Evolutionary conservation across 176 grass and related monocot genomes (phyloP).

Genomic region (Oryza glaberrima): DNA sequence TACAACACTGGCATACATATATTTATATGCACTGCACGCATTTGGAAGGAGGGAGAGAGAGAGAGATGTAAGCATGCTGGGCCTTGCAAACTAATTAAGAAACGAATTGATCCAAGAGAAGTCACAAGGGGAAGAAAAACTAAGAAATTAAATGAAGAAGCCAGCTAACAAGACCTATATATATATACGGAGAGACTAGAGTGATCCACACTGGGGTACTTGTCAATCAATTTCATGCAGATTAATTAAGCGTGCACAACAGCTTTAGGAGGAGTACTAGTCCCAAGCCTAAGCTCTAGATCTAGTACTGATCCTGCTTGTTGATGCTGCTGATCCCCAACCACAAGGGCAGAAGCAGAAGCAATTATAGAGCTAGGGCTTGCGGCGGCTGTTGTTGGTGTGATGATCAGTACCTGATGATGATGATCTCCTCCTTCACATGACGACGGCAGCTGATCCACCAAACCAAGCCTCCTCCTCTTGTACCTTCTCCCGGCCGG

Average conservation of each 20-base stretch:
- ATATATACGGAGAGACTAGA: background rate
- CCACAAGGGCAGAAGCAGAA: constrained; percentile 10
- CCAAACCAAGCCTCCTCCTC: constrained; percentile 40
- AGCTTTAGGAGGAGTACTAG: constrained; percentile 54
- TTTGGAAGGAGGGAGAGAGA: background rate
- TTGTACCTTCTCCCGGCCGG: background rate
- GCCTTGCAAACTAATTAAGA: constrained; percentile 27
- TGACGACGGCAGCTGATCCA: constrained; percentile 20
- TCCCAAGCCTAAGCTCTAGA: constrained; percentile 80
- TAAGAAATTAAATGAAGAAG: background rate
- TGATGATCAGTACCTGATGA: constrained; percentile 40
- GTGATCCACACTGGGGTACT: background rate
- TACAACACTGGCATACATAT: background rate
- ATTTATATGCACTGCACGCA: constrained; percentile 6
- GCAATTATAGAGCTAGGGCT: constrained; percentile 39
- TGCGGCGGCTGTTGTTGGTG: constrained; percentile 22
- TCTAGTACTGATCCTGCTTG: constrained; percentile 34
- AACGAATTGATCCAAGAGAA: constrained; percentile 22
- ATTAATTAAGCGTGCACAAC: constrained; percentile 21
- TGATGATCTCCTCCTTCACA: constrained; percentile 9
- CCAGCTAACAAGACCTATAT: background rate
- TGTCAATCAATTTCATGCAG: constrained; percentile 10
- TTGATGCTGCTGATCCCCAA: constrained; percentile 37
- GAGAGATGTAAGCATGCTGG: background rate
- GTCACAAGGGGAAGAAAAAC: background rate